phyloP scores from a whole-genome alignment of 2,329 filamentous ascomycete genomes.

The Phoma sp. region DNA sequence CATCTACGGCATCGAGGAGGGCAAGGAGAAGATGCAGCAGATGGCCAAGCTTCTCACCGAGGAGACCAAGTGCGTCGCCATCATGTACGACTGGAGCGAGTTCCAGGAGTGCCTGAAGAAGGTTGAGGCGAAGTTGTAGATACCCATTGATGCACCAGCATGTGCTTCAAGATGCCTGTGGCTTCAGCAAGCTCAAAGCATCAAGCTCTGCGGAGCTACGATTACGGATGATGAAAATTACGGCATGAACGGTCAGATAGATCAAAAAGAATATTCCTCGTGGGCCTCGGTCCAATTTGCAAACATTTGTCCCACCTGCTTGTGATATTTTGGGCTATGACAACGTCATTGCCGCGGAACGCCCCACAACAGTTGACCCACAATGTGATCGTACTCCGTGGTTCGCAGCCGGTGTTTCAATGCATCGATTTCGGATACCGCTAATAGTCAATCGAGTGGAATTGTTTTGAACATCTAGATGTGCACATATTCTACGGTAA shows the following conservation, averaged over 20 bases:
- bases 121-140: constrained; percentile 53
- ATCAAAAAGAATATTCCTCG: constrained; percentile 21
- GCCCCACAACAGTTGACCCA: constrained; percentile 11
- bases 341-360: constrained; percentile 12
- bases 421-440: background rate
- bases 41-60: constrained; percentile 60
- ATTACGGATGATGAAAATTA: constrained; percentile 30
- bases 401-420: background rate
- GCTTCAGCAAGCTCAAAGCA: constrained; percentile 13
- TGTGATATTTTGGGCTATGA: constrained; percentile 1
- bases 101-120: constrained; percentile 58
- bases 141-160: constrained; percentile 18
- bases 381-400: background rate
- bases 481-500: background rate
- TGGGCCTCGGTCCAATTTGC: background rate
- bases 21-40: constrained; percentile 53
- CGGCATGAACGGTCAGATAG: constrained; percentile 24
- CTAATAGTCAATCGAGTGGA: constrained; percentile 1
- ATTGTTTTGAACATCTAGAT: background rate
- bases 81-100: constrained; percentile 63
- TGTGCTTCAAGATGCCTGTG: constrained; percentile 23
- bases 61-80: constrained; percentile 55
- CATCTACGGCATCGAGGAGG: constrained; percentile 57
- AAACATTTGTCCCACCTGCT: constrained; percentile 4
- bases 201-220: constrained; percentile 27